phyloP scores from a whole-genome alignment of 2,329 filamentous ascomycete genomes.

The Fusarium kyushuense region DNA sequence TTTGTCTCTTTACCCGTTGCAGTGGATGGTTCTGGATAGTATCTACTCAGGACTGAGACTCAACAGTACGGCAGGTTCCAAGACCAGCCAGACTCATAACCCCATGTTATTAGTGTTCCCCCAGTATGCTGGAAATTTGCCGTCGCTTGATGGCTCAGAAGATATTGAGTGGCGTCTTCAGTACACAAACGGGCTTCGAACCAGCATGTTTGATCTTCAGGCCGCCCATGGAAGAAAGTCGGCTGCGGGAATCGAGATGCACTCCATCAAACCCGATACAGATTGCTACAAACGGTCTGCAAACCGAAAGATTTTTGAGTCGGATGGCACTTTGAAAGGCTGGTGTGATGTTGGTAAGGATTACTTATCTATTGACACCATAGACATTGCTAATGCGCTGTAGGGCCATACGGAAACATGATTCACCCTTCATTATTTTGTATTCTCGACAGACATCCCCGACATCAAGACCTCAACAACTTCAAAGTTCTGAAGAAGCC shows the following conservation, averaged over 20 bases:
- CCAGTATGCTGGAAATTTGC: conserved; percentile 42
- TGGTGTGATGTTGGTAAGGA: conserved; percentile 34
- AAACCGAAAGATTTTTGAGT: conserved; percentile 33
- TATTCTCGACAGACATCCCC: conserved; percentile 42
- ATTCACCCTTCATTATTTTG: conserved; percentile 45
- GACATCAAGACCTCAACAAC: conserved; percentile 36
- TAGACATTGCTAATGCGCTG: not conserved
- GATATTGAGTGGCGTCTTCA: conserved; percentile 44
- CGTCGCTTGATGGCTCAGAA: conserved; percentile 40
- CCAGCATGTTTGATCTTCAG: conserved; percentile 47
- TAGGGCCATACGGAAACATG: conserved; percentile 38
- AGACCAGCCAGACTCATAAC: conserved; percentile 13
- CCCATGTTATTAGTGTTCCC: conserved; percentile 40
- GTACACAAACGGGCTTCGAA: conserved; percentile 37
- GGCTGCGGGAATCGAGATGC: not conserved
- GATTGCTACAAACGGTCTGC: conserved; percentile 35
- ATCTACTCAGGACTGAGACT: conserved; percentile 32
- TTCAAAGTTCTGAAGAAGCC: conserved; percentile 33
- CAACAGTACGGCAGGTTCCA: conserved; percentile 5
- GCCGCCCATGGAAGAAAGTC: conserved; percentile 31
- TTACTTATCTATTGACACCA: not conserved
- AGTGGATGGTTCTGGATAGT: conserved; percentile 46
- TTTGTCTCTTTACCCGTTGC: conserved; percentile 40
- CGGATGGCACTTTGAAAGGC: conserved; percentile 27
- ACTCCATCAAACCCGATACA: conserved; percentile 37